Conservation (phyloP, 805 yeast species). For the Lipomyces spencermartinsiae region DNA sequence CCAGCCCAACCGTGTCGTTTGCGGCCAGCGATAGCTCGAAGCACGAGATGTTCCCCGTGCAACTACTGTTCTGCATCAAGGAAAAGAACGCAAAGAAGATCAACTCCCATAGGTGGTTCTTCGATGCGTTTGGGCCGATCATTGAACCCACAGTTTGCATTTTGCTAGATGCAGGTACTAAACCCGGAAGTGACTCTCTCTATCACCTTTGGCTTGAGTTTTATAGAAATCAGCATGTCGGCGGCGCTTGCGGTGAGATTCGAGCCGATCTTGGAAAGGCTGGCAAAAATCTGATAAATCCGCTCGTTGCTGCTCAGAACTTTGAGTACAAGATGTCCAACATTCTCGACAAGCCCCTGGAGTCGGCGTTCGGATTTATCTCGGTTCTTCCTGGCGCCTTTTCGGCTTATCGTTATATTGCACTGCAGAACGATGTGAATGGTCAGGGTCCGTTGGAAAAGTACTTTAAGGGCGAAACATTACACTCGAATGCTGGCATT, state of each 20-base stretch:
- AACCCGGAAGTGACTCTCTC: constrained; percentile 82
- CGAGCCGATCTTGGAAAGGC: constrained; percentile 78
- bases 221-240: constrained; percentile 74
- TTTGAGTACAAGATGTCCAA: constrained; percentile 72
- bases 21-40: constrained; percentile 57
- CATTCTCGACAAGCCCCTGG: constrained; percentile 94
- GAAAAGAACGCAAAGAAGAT: constrained; percentile 89
- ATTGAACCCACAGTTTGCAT: constrained; percentile 83
- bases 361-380: constrained; percentile 91
- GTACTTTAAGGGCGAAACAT: constrained; percentile 89
- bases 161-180: constrained; percentile 92
- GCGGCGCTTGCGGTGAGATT: constrained; percentile 98
- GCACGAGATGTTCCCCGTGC: constrained; percentile 71
- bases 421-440: constrained; percentile 66
- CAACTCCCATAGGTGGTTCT: constrained; percentile 96
- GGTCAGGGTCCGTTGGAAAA: constrained; percentile 88
- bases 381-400: constrained; percentile 96
- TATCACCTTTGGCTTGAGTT: constrained; percentile 91
- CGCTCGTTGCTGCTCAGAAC: constrained; percentile 91
- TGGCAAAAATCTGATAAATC: constrained; percentile 67
- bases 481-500: constrained; percentile 74
- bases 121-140: constrained; percentile 87
- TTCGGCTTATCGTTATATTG: constrained; percentile 88
- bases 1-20: constrained; percentile 59
- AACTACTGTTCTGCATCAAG: constrained; percentile 85